Base-by-base conservation (phyloP, 148 eudicot species). In the Rhododendron henanense region DNA sequence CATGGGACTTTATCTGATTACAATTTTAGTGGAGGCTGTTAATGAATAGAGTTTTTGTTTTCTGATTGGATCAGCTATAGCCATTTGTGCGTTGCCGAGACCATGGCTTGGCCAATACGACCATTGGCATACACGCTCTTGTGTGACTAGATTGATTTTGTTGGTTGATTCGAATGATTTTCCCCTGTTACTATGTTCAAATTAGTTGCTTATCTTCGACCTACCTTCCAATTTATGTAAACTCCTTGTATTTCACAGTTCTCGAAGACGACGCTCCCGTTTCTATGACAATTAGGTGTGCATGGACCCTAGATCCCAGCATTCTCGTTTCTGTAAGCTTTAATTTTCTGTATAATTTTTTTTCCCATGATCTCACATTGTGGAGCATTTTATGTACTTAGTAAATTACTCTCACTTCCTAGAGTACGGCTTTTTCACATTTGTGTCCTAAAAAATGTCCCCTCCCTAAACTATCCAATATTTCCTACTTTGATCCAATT, bases 181-280 rank as follows among this genome's bases (percentile, higher is more conserved):
- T 3, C 14, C 3, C 6, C 31, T 3, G 18, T 37, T 61, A 48
- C 61, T 81, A 15, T 25, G 35, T 63, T 71, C 77, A 18, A 15
- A n/a, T 75, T 76, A 37, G 6, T 33, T 71, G n/a, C 37, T 25
- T 76, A 15, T 50, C 65, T 74, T 50, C 50, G 16, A 31, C 45
- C 63, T 84, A 28, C 33, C 55, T 78, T 47, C 13, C 55, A 55
- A 37, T 53, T 15, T 23, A 28, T 75, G 65, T 9, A 78, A 9
- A 25, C 15, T 78, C 81, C 11, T 85, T 37, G 83, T 85, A 39
- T 48, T 79, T 75, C 61, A 71, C 95, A 95, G 98, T 91, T 93
- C 94, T 80, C 91, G 94, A 87, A 94, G 98, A 90, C 93, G 96
- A 31, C 98, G 90, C 75, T 93, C 94, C 87, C 98, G 94, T 93